Evolutionary conservation across 129 eudicot genomes (phyloP), one percentile per base, ranked within the genome.

Genomic region (Solidago caesia): DNA sequence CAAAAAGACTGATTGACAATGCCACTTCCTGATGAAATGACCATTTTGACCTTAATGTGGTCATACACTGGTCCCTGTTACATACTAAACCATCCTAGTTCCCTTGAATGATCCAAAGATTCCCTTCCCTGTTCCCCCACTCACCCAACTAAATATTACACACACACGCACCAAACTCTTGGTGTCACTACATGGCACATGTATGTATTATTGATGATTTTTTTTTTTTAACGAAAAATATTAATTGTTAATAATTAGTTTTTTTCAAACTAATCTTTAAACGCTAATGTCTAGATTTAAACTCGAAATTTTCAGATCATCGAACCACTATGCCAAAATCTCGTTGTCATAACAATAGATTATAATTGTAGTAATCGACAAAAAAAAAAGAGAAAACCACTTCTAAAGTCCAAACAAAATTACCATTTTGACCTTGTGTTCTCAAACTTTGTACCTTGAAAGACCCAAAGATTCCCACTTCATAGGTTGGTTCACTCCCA

Each of bases 401-500:
- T 53, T 14, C 26, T n/a, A 5, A 4, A n/a, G 2, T 53, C 7
- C 6, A 2, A 21, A 33, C 39, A 0, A 11, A 51, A 13, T 53
- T 16, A 53, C 59, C n/a, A 53, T 53, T 13, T 53, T 53, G 59
- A 53, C 59, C 59, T 51, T 51, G 5, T 26, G 42, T 44, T 45
- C 41, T 16, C 55, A 46, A 25, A 46, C 15, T 29, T 10, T 44
- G 12, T 25, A 44, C 69, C 60, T 62, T 74, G 69, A 49, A 74
- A 63, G 47, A 8, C 42, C 42, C 69, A 39, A 75, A 75, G 73
- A 75, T 75, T 65, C 72, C 73, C 55, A 33, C 41, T 57, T 59
- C 49, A 44, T 62, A 11, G 52, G 70, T 74, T 33, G 39, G 2
- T 33, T 33, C 39, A 25, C 65, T 49, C 64, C n/a, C 33, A 43